Base-by-base conservation (phyloP, 495 filamentous ascomycete species). In the Lophiotrema nucula region DNA sequence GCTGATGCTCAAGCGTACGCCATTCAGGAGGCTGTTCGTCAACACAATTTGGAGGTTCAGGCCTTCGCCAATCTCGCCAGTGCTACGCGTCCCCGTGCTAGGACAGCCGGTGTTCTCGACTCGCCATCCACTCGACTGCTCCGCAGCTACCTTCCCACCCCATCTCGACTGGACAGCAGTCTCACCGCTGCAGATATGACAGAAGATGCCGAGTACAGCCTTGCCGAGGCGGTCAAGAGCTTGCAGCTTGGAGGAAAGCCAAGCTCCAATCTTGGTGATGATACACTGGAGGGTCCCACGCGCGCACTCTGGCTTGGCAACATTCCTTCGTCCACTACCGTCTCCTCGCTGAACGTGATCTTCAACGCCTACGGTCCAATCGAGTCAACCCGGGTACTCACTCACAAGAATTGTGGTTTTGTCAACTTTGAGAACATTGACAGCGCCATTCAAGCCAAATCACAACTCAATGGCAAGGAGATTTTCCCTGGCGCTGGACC, bases 391-490 rank as follows among this genome's bases (percentile, higher is more conserved):
- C 81, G 93, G 56, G 95, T 98, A 13, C 78, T 98, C 60, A 96
- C 93, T 12, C 93, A 98, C 77, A 98, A 98, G 82, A 97, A 95
- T 68, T 98, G 93, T 70, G 93, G 93, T 4, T 98, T 98, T 65
- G 91, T 98, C 69, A 98, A 98, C 72, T 98, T 96, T 64, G 89
- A 97, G 74, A 83, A 81, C 61, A 70, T 91, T 22, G 89, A 96
- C 27, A 95, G 89, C 67, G 95, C 93, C 43, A 88, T 96, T 25
- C 82, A 88, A 51, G 95, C 93, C 3, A 95, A 89, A 67, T 83
- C 82, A 18, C 77, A 84, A 67, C 85, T 95, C 69, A 96, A 97
- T 66, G 91, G 91, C 58, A 96, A 95, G 74, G 93, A 98, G 70
- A 96, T 98, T 45, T 97, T 98, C 76, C 95, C 93, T 6, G 95